Conservation (phyloP, 805 yeast species). For the Candida peoriensis region DNA sequence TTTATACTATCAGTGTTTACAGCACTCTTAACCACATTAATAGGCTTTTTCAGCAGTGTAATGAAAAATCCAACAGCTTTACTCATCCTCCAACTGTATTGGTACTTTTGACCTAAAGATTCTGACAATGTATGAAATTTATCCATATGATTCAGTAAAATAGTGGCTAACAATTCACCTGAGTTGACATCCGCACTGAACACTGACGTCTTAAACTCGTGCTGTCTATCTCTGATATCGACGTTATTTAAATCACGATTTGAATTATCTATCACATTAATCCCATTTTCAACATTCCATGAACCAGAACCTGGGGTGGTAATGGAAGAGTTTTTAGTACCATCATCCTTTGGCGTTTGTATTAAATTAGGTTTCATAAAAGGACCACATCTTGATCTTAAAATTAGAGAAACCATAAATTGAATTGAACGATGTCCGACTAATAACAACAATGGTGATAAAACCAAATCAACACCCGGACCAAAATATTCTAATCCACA, state of each 20-base stretch:
- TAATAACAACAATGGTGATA: constrained; percentile 45
- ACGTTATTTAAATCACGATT: constrained; percentile 19
- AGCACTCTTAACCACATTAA: constrained; percentile 18
- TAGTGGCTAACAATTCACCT: constrained; percentile 33
- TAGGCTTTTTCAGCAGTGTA: constrained; percentile 31
- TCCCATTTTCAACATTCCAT: constrained; percentile 6
- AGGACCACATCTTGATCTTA: constrained; percentile 44
- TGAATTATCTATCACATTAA: constrained; percentile 16
- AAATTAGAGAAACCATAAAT: constrained; percentile 49
- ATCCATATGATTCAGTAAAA: constrained; percentile 36
- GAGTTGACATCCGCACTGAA: constrained; percentile 31
- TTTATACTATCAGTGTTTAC: constrained; percentile 19
- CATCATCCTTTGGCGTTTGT: neutral
- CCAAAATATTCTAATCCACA: constrained; percentile 29
- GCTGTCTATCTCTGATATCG: constrained; percentile 17
- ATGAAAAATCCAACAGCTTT: constrained; percentile 47
- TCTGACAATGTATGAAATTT: constrained; percentile 35
- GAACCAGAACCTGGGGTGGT: constrained; percentile 15
- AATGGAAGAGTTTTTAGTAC: neutral
- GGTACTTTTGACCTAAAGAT: constrained; percentile 51
- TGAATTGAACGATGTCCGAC: constrained; percentile 54
- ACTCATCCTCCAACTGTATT: constrained; percentile 63
- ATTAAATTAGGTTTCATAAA: constrained; percentile 24
- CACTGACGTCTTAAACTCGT: constrained; percentile 22
- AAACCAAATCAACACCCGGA: constrained; percentile 40